Base-by-base conservation (phyloP, 768 basidiomycete genomes). In the Mrakia gelida region DNA sequence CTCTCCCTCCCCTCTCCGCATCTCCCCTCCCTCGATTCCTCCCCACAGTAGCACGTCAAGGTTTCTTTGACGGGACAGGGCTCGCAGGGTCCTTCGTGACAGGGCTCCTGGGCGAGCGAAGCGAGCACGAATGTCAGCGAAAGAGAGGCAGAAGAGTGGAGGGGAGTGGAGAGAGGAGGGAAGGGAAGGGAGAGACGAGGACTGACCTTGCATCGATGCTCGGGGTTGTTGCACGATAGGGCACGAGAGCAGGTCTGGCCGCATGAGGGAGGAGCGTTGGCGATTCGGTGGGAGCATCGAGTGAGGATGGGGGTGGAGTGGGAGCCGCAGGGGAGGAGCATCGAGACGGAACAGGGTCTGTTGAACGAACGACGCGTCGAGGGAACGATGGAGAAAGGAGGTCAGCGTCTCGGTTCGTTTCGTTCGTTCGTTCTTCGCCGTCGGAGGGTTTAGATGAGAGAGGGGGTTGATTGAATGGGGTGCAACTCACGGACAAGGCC, bases 41-140 rank as follows among this genome's bases (percentile, higher is more conserved):
- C 88, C 0, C 94, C 94, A 82, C 96, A 98, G 85, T 89, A 97
- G 84, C 96, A 98, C 38, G 82, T 86, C 34, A 88, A 88, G 1
- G 80, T 62, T 73, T 92, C 89, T 56, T 81, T 85, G 16, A 87
- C 85, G 0, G 84, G 80, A 84, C 97, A 98, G 1, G 87, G 86
- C 4, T 83, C 85, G 84, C 97, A 99, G 0, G 86, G 84, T 0
- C 92, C 94, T 1, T 88, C 86, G 82, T 99, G 97, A 81, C 96
- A 99, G 65, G 32, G 45, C 26, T 78, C 77, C n/a, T 73, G 71
- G 45, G 41, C 16, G 30, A 32, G 16, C n/a, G n/a, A 23, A 28
- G 16, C 23, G 21, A 16, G 67, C 30, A 76, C 6, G 28, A 32
- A 30, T n/a, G n/a, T n/a, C n/a, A n/a, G n/a, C 52, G 63, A 9